Evolutionary conservation across 2,329 filamentous ascomycete genomes (phyloP).

Genomic region (Polychaeton citri): DNA sequence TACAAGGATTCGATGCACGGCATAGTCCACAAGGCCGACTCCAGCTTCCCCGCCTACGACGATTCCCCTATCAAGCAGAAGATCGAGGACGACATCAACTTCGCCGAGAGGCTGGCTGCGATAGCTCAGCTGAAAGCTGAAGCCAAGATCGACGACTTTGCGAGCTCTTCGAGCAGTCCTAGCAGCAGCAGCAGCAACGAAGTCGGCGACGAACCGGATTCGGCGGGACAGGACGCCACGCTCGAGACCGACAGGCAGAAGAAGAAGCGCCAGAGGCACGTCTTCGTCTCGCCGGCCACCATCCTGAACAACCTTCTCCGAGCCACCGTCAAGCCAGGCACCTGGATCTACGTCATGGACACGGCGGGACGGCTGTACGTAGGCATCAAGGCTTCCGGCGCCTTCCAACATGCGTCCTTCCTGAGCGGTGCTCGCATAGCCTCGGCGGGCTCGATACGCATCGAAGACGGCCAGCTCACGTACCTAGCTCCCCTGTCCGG

Average conservation of each 20-base stretch:
- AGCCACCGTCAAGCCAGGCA: conserved; percentile 67
- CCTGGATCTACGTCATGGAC: conserved; percentile 86
- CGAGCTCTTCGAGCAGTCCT: conserved; percentile 19
- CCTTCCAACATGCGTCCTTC: conserved; percentile 88
- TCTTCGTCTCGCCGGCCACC: conserved; percentile 56
- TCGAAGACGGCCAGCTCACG: conserved; percentile 63
- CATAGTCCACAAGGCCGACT: conserved; percentile 28
- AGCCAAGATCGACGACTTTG: conserved; percentile 1
- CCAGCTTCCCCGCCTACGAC: conserved; percentile 19
- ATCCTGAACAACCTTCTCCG: conserved; percentile 67
- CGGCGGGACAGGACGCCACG: neutral
- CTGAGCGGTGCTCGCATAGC: conserved; percentile 69
- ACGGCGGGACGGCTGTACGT: conserved; percentile 74
- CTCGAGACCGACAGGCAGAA: conserved; percentile 33
- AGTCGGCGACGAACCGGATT: conserved; percentile 24
- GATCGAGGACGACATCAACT: conserved; percentile 2
- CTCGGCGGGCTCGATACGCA: conserved; percentile 69
- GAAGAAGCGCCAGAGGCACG: conserved; percentile 44
- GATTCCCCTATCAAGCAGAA: conserved; percentile 6
- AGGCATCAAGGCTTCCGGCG: conserved; percentile 73
- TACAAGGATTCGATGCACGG: conserved; percentile 68
- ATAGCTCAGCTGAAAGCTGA: neutral
- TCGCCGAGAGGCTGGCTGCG: neutral
- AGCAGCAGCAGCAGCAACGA: conserved; percentile 33
- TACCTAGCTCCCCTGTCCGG: conserved; percentile 56